A percentile compares a stretch with the other conserved stretches of the same genome.
phyloP scores from a whole-genome alignment of 805 yeast species.

The Martiniozyma abietophila region DNA sequence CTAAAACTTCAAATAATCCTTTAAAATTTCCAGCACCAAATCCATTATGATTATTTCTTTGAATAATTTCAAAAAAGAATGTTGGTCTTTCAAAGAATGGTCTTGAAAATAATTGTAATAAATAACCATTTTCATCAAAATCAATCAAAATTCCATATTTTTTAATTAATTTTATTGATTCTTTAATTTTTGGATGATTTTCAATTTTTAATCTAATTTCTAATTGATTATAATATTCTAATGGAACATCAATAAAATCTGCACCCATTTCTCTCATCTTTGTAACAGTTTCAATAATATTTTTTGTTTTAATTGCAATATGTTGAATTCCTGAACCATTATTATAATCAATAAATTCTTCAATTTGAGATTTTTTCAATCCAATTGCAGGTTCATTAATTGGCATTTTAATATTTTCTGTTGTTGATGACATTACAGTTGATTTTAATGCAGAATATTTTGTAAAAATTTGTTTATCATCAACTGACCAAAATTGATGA shows the following conservation, averaged over 20 bases:
- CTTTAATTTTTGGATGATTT: conserved; percentile 37
- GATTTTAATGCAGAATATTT: conserved; percentile 62
- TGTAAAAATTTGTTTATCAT: conserved; percentile 66
- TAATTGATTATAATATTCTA: conserved; percentile 46
- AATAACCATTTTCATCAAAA: conserved; percentile 68
- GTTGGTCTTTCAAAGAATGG: conserved; percentile 77
- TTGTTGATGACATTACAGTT: conserved; percentile 64
- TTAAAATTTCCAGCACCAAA: conserved; percentile 87
- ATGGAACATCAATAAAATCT: conserved; percentile 56
- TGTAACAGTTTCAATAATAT: conserved; percentile 49
- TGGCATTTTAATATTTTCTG: conserved; percentile 66
- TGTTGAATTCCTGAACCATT: conserved; percentile 85
- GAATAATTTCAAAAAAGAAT: conserved; percentile 71
- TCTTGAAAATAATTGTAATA: conserved; percentile 71
- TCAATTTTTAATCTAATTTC: conserved; percentile 30
- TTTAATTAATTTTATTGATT: conserved; percentile 41
- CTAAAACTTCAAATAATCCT: conserved; percentile 72
- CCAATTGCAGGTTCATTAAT: conserved; percentile 79
- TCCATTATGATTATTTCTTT: conserved; percentile 71
- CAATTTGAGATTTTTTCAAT: conserved; percentile 61
- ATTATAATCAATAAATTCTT: conserved; percentile 67
- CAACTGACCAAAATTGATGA: conserved; percentile 78
- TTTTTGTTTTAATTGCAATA: conserved; percentile 55
- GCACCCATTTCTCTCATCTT: conserved; percentile 53
- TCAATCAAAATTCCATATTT: conserved; percentile 60